Evolutionary conservation across 306 rosid species (phyloP), one percentile per base, ranked within the genome.

Genomic region (Acmispon strigosus): DNA sequence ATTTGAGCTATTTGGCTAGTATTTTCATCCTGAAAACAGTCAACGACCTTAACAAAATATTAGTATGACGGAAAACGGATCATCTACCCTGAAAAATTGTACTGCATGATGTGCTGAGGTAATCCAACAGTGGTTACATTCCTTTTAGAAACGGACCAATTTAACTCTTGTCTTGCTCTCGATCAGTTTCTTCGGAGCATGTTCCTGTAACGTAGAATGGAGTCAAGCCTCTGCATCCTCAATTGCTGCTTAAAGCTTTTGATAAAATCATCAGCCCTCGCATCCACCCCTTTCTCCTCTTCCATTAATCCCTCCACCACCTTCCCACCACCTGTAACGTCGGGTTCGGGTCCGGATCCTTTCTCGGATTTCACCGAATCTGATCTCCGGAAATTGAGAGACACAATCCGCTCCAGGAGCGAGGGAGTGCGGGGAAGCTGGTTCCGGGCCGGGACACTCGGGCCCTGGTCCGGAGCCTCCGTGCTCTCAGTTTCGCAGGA

Each of bases 221-320:
- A 90, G 14, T 90, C 78, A 12, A 88, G 85, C 83, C 97, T 89
- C 59, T 93, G 97, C 77, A 90, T 44, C 78, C 60, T 84, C 44
- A 93, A 78, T 70, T 93, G 98, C 78, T 88, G 86, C 74, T 78
- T 90, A 59, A 93, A 93, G 62, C 75, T 87, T 74, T 83, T 90
- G 4, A 93, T 93, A 29, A 93, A 93, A 77, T 90, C 92, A 54
- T 90, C 97, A 4, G 97, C 96, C 58, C 82, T 90, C 3, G 82
- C 89, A 39, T 93, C 94, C 17, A 93, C 96, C 3, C 45, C 87
- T n/a, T 84, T 86, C 4, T 83, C 92, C 2, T 84, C 83, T 10
- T 32, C 49, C 72, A 80, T 68, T 80, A 32, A 32, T 1, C 78
- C 81, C 83, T 58, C 19, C 12, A 14, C 27, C 53, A 43, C 16